Evolutionary conservation across 2,329 filamentous ascomycete species (phyloP), one percentile per base, ranked within the genome.

Genomic region (Phaeoacremonium minimum): DNA sequence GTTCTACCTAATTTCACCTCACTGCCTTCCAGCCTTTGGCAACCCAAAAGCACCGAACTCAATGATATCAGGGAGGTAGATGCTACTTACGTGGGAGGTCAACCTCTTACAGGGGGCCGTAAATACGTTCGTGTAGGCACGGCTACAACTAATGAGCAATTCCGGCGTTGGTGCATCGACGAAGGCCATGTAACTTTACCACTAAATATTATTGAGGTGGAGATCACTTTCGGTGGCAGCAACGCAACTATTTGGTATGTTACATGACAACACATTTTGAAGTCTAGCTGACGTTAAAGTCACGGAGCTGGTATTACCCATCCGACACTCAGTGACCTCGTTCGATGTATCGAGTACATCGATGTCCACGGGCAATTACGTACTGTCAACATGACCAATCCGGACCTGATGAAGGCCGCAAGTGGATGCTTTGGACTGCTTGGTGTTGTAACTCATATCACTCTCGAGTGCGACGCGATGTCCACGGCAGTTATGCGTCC

Each of bases 381-480:
- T 28, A 49, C 49, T 6, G 58, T 71, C 16, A 56, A 58, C 32
- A n/a, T n/a, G n/a, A n/a, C n/a, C n/a, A 56, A 68, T 11, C 54
- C 56, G 8, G 44, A 47, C 2, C 57, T 59, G 4, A 53, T 72
- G 30, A 51, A 52, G 34, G 67, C 66, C 6, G 67, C 66, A 2
- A 61, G 64, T 8, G 63, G 63, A 3, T 61, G 58, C 37, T 71
- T 72, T 32, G 68, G 67, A 2, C 55, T 72, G 4, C 56, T 72
- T 14, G 68, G 68, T 4, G 57, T 73, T 13, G 57, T 71, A 12
- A 73, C 69, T 2, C 66, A 73, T 44, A 55, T 72, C 30, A 71
- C 67, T 1, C 57, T 71, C 15, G 64, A 68, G 44, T 52, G 71
- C 13, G 60, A 67, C 29, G 55, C 60, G 0, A 69, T 73, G 66